Evolutionary conservation across 768 basidiomycete genomes (phyloP).

Genomic region (Amanita thiersii): DNA sequence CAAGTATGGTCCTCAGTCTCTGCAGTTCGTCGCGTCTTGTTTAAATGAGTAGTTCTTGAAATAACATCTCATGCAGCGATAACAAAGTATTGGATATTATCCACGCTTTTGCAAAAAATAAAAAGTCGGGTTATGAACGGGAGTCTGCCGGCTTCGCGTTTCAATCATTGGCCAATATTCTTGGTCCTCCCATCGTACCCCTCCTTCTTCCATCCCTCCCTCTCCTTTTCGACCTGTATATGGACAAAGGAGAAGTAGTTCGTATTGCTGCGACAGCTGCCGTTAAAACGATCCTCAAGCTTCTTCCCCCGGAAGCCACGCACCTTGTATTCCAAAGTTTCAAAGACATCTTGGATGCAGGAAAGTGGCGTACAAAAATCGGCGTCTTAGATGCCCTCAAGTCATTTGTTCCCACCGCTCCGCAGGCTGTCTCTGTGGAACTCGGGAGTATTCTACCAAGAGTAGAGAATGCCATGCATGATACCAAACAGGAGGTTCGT

Average conservation of each 20-base stretch:
- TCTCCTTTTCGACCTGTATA: slow-evolving; percentile 72
- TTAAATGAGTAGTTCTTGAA: not conserved
- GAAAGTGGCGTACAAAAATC: slow-evolving; percentile 95
- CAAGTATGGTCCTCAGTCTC: slow-evolving; percentile 51
- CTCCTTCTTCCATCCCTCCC: slow-evolving; percentile 73
- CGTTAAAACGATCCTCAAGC: slow-evolving; percentile 76
- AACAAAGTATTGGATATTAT: slow-evolving; percentile 53
- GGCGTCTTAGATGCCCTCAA: slow-evolving; percentile 85
- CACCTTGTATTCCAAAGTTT: slow-evolving; percentile 59
- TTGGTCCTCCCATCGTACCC: slow-evolving; percentile 67
- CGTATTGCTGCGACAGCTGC: slow-evolving; percentile 73
- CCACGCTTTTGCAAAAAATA: slow-evolving; percentile 66
- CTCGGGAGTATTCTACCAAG: slow-evolving; percentile 76
- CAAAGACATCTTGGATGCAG: slow-evolving; percentile 67
- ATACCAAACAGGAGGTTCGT: slow-evolving; percentile 88
- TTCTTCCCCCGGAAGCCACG: slow-evolving; percentile 78
- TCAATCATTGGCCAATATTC: slow-evolving; percentile 59
- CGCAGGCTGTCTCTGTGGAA: slow-evolving; percentile 74
- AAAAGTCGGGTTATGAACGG: slow-evolving; percentile 83
- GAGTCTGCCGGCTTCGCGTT: slow-evolving; percentile 81
- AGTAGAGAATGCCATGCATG: slow-evolving; percentile 89
- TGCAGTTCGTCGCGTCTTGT: slow-evolving; percentile 36
- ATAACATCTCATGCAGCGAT: slow-evolving; percentile 39
- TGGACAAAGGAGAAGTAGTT: slow-evolving; percentile 93
- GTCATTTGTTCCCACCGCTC: slow-evolving; percentile 57